Percentiles rank a stretch among this genome's conserved stretches.
Evolutionary conservation across 768 basidiomycete genomes (phyloP).

Genomic region (Obba rivulosa): DNA sequence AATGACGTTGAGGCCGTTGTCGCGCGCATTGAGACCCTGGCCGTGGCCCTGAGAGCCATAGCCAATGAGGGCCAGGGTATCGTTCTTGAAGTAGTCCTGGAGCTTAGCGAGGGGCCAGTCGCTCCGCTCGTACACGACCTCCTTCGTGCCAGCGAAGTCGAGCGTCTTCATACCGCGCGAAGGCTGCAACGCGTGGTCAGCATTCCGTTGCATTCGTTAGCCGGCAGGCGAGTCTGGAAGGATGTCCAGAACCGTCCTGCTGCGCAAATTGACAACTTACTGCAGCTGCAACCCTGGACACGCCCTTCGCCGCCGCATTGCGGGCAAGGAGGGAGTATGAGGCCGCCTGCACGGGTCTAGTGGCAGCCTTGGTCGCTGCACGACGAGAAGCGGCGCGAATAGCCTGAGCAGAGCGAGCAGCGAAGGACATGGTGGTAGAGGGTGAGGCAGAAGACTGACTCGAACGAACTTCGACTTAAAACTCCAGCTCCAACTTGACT

Average conservation of each 20-base stretch:
- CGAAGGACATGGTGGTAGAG: constrained; percentile 54
- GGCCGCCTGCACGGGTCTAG: constrained; percentile 44
- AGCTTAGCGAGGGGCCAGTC: constrained; percentile 99
- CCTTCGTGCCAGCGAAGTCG: constrained; percentile 92
- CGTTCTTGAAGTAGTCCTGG: constrained; percentile 99
- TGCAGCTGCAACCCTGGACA: constrained; percentile 32
- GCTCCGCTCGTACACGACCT: constrained; percentile 89
- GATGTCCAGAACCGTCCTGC: background rate
- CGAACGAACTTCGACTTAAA: no score
- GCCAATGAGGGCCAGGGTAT: constrained; percentile 97
- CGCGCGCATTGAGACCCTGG: constrained; percentile 97
- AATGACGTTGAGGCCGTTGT: constrained; percentile 98
- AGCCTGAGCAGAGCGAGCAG: constrained; percentile 59
- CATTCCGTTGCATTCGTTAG: no score
- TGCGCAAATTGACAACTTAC: constrained; percentile 20
- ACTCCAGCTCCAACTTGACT: no score
- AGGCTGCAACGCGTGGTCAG: constrained; percentile 30
- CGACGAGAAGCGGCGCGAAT: constrained; percentile 65
- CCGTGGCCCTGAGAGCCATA: constrained; percentile 99
- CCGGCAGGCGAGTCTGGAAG: background rate
- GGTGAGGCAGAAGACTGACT: background rate
- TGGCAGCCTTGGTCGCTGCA: constrained; percentile 35
- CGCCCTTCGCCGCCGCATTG: constrained; percentile 31
- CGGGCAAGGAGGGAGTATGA: constrained; percentile 61
- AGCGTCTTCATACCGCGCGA: constrained; percentile 89